Conservation (phyloP, 345 rosid genomes). For the Gossypium stocksii region DNA sequence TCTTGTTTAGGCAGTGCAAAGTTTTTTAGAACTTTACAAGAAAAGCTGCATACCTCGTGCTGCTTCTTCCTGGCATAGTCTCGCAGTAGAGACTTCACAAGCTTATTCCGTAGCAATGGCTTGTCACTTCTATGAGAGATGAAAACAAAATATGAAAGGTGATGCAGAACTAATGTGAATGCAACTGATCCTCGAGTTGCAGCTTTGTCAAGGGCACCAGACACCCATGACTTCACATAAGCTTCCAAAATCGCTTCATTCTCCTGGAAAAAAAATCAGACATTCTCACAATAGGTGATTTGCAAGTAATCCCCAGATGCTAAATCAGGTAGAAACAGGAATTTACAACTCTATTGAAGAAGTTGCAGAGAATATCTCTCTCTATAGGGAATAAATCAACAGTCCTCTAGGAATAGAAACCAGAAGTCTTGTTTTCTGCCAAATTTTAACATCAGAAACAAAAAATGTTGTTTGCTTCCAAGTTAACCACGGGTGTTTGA, state of each 20-base stretch:
- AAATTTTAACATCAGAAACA: neutral
- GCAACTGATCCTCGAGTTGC: constrained; percentile 58
- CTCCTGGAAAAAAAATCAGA: constrained; percentile 35
- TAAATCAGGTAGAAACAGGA: neutral
- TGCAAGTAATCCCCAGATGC: neutral
- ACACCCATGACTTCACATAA: constrained; percentile 69
- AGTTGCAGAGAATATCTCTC: neutral
- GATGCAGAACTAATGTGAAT: constrained; percentile 54
- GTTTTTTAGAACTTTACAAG: too few species aligned
- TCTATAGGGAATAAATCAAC: neutral
- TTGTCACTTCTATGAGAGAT: constrained; percentile 24
- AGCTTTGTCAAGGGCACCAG: constrained; percentile 78
- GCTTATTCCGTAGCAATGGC: constrained; percentile 42
- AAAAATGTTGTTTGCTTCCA: neutral
- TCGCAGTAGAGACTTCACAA: constrained; percentile 59
- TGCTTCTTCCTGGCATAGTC: constrained; percentile 54
- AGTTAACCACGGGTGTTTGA: neutral
- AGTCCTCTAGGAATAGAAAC: neutral
- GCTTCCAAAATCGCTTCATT: constrained; percentile 67
- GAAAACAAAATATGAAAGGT: constrained; percentile 60
- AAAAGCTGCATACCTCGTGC: constrained; percentile 49
- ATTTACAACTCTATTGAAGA: neutral
- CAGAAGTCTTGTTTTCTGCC: neutral
- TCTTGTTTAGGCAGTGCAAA: neutral
- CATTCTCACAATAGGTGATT: neutral